phyloP scores from a whole-genome alignment of 805 yeast species.

The Saturnispora besseyi region DNA sequence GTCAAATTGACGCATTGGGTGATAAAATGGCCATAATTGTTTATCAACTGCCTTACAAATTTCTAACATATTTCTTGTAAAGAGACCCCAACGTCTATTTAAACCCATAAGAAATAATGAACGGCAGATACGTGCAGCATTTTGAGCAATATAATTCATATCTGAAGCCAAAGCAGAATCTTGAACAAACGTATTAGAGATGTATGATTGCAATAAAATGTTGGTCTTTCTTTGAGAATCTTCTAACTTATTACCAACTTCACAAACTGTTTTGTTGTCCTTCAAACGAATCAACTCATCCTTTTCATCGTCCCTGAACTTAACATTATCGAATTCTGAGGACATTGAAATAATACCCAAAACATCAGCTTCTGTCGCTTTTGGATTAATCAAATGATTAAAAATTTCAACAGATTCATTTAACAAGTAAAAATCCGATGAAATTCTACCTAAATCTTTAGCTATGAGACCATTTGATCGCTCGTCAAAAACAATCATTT shows the following conservation, averaged over 20 bases:
- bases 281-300: constrained; percentile 56
- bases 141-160: constrained; percentile 89
- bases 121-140: constrained; percentile 85
- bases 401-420: constrained; percentile 84
- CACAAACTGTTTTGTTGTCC: constrained; percentile 63
- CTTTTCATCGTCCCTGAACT: constrained; percentile 80
- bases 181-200: constrained; percentile 61
- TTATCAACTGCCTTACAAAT: constrained; percentile 82
- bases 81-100: constrained; percentile 84
- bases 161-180: constrained; percentile 84
- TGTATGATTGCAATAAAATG: constrained; percentile 76
- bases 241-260: constrained; percentile 68
- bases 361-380: constrained; percentile 87
- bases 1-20: constrained; percentile 84
- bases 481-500: constrained; percentile 92
- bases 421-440: constrained; percentile 85
- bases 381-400: constrained; percentile 73
- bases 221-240: constrained; percentile 82
- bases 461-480: constrained; percentile 67
- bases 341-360: constrained; percentile 84
- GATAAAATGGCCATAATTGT: constrained; percentile 82
- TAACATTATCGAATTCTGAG: constrained; percentile 85
- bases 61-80: constrained; percentile 64
- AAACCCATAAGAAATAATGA: constrained; percentile 83
- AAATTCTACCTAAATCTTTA: constrained; percentile 88